phyloP scores from a whole-genome alignment of 140 eudicot genomes.

The Artemisia princeps region DNA sequence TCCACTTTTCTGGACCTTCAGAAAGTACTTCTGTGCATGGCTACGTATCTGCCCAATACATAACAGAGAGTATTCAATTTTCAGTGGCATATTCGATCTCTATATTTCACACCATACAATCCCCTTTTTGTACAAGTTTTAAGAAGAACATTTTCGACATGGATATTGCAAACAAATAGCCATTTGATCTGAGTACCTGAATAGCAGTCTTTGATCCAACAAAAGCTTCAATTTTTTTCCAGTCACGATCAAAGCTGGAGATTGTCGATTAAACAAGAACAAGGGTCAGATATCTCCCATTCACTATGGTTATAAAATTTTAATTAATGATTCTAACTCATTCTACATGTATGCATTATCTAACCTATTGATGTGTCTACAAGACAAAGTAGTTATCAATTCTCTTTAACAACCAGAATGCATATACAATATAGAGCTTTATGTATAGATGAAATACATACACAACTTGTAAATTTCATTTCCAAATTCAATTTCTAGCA shows the following conservation, averaged over 20 bases:
- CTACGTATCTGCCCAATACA: constrained; percentile 69
- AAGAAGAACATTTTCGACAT: background rate
- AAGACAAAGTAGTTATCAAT: too few relatives aligned
- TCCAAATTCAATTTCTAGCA: too few relatives aligned
- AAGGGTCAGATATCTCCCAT: constrained; percentile 17
- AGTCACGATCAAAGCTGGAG: constrained; percentile 87
- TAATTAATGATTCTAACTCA: too few relatives aligned
- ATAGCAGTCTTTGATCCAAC: constrained; percentile 89
- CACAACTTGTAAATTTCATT: too few relatives aligned
- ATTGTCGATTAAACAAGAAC: background rate
- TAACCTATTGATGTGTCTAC: too few relatives aligned
- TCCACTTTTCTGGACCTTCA: constrained; percentile 86
- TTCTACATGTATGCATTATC: too few relatives aligned
- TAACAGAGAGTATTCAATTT: too few relatives aligned
- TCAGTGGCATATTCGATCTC: too few relatives aligned
- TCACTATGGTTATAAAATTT: background rate
- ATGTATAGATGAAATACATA: too few relatives aligned
- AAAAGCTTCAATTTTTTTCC: constrained; percentile 96
- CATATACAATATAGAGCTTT: too few relatives aligned
- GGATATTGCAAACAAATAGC: background rate
- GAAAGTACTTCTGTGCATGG: constrained; percentile 90
- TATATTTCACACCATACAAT: background rate
- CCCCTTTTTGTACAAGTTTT: background rate
- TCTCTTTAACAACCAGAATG: too few relatives aligned
- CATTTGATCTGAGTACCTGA: constrained; percentile 45